These are phyloP conservation scores for Allomyces macrogynus DNA, from an alignment of 192 early-diverging fungal genomes.

Conservation along the genomic window DNA sequence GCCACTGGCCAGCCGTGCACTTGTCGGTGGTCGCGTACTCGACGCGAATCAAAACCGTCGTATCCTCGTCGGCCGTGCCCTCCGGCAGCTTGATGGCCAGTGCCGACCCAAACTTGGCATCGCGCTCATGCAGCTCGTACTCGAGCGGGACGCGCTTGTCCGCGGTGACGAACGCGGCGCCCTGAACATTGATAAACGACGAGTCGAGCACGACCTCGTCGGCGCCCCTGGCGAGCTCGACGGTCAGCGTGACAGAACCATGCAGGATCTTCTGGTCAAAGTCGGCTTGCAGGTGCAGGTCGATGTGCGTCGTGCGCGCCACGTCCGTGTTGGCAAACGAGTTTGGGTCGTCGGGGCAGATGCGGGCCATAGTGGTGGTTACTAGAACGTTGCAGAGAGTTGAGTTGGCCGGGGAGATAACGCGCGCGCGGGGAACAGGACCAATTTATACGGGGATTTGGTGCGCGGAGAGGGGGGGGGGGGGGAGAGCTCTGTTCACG, in stretches of 20 bases:
- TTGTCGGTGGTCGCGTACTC: constrained; percentile 57
- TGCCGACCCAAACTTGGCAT: constrained; percentile 50
- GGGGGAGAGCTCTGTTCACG: too few relatives aligned
- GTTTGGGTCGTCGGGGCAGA: constrained; percentile 49
- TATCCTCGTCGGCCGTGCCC: constrained; percentile 15
- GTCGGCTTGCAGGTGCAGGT: constrained; percentile 53
- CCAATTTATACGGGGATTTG: too few relatives aligned
- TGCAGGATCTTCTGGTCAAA: constrained; percentile 47
- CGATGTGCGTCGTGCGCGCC: constrained; percentile 49
- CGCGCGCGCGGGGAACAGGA: too few relatives aligned
- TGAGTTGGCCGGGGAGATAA: too few relatives aligned
- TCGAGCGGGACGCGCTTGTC: constrained; percentile 4
- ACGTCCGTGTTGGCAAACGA: constrained; percentile 61
- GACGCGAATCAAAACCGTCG: constrained; percentile 36
- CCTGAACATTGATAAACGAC: constrained; percentile 30
- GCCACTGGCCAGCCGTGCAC: constrained; percentile 80
- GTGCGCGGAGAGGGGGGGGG: too few relatives aligned
- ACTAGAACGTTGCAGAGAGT: too few relatives aligned
- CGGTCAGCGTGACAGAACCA: constrained; percentile 41
- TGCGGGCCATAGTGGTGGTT: not conserved
- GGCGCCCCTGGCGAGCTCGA: constrained; percentile 27
- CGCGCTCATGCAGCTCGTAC: constrained; percentile 26
- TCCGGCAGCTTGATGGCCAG: constrained; percentile 39
- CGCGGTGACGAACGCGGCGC: constrained; percentile 4
- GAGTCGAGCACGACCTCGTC: constrained; percentile 50